These are phyloP conservation scores for Colletotrichum tamarilloi DNA, from an alignment of 2,329 filamentous ascomycete genomes.

Conservation along the genomic window DNA sequence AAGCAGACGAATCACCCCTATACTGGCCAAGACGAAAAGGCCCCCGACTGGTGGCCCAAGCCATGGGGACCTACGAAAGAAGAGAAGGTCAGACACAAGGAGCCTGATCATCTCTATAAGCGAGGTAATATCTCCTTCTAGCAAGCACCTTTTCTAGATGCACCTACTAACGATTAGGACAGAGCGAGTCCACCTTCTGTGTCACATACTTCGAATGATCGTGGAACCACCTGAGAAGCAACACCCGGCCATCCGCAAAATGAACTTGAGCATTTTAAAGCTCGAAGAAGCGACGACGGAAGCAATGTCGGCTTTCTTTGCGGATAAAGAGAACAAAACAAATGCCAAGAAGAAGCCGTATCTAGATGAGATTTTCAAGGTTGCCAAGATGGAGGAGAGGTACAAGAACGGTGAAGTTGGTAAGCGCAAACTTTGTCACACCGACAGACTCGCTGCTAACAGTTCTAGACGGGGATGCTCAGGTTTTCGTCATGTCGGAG, in stretches of 20 bases:
- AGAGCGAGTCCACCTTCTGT: constrained; percentile 70
- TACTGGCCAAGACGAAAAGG: constrained; percentile 70
- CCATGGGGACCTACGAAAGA: constrained; percentile 61
- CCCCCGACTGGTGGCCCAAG: constrained; percentile 76
- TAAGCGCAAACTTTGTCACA: constrained; percentile 44
- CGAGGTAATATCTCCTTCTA: constrained; percentile 59
- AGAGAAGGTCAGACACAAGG: constrained; percentile 72
- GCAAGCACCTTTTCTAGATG: background rate
- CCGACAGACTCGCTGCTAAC: background rate
- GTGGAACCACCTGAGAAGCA: constrained; percentile 61
- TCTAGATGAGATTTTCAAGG: constrained; percentile 70
- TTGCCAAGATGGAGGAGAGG: constrained; percentile 67
- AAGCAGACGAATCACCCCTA: constrained; percentile 83
- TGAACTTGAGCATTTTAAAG: constrained; percentile 64
- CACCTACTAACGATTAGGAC: constrained; percentile 27
- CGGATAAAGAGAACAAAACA: constrained; percentile 62
- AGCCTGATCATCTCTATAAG: constrained; percentile 79
- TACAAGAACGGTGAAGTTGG: constrained; percentile 68
- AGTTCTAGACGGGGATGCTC: constrained; percentile 56
- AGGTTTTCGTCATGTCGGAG: constrained; percentile 63
- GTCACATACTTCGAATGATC: constrained; percentile 70
- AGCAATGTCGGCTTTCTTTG: constrained; percentile 67
- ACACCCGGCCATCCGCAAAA: constrained; percentile 63
- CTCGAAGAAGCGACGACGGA: constrained; percentile 70
- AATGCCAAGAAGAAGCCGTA: constrained; percentile 67